Base-by-base conservation (phyloP, 1,139 yeast species). In the Spencermartinsiella ligniputridi region DNA sequence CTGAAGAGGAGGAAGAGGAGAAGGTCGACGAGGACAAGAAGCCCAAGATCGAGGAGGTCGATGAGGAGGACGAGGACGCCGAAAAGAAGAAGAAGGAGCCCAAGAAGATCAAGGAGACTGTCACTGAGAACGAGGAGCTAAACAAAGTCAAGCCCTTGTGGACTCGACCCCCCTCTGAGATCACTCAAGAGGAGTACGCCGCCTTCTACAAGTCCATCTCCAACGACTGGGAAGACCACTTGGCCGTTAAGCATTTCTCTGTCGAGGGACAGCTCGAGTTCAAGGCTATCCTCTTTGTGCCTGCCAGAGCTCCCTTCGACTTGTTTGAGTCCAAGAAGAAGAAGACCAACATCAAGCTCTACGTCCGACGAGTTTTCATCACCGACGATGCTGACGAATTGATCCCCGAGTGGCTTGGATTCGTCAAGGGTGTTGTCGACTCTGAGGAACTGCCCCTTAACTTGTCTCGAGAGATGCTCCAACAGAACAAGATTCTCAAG, bases 261-360 rank as follows among this genome's bases (percentile, higher is more conserved):
- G 99, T 94, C 68, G 99, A 94, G 78, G 99, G 99, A 81, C 98
- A 94, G 78, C 83, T 94, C 66, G 99, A 94, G 77, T 94, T 94
- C 82, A 89, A 86, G 78, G 97, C 98, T 54, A 92, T 94, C 67
- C 79, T 94, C 64, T 94, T 88, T 69, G 81, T 94, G 73, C 99
- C 99, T 73, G 89, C 87, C 80, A 89, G 98, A 78, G 97, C 99
- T 63, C 98, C 99, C 72, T 88, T 92, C 67, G 98, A 94, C 69
- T 79, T 95, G 69, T 94, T 94, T 67, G 98, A 94, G 79, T 69
- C 77, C 54, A 94, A 92, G 83, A 92, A 90, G 95, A 94, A 92
- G 96, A 92, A 90, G 85, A 83, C 79, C 78, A 92, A 90, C 83
- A 94, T 94, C 79, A 94, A 92, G 80, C 83, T 94, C 65, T 94